A percentile compares a stretch with the other conserved stretches of the same genome.
These are phyloP conservation scores for Trichoderma sp. DNA, from an alignment of 2,329 filamentous ascomycete species.

Conservation along the genomic window DNA sequence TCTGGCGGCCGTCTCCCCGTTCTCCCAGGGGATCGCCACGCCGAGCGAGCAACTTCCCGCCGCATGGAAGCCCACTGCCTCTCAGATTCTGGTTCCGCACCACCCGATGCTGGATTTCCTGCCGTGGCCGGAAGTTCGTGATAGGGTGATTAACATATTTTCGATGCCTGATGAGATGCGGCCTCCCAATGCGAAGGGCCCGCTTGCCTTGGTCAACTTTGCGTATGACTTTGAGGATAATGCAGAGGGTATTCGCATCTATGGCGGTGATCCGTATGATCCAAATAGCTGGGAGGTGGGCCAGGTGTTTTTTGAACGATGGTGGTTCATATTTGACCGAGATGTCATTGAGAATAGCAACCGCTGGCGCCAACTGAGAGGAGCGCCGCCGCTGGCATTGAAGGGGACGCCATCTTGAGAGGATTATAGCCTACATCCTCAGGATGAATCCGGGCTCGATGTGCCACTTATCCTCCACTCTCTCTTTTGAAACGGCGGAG, in stretches of 20 bases:
- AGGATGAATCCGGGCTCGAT: background rate
- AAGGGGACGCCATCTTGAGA: background rate
- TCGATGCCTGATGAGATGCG: constrained; percentile 49
- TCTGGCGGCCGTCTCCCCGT: constrained; percentile 49
- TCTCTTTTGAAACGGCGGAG: background rate
- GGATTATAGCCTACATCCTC: too few relatives aligned
- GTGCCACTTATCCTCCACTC: background rate
- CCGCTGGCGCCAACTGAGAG: constrained; percentile 49
- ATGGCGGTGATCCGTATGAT: constrained; percentile 51
- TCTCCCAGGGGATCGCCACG: constrained; percentile 37
- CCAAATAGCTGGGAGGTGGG: constrained; percentile 57
- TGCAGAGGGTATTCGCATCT: constrained; percentile 53
- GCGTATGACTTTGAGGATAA: constrained; percentile 59
- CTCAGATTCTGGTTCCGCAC: constrained; percentile 53
- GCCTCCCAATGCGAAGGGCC: constrained; percentile 48
- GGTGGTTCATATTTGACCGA: constrained; percentile 60
- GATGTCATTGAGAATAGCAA: constrained; percentile 57
- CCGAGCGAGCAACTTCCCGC: constrained; percentile 43
- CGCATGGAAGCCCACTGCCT: constrained; percentile 52
- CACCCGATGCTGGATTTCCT: constrained; percentile 60
- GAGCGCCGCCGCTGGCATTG: constrained; percentile 38
- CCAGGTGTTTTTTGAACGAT: constrained; percentile 57
- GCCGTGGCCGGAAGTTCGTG: constrained; percentile 57
- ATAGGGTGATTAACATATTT: constrained; percentile 55
- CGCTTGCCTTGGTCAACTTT: constrained; percentile 52